Conservation (phyloP, 768 basidiomycete genomes). For the Mycena metata region DNA sequence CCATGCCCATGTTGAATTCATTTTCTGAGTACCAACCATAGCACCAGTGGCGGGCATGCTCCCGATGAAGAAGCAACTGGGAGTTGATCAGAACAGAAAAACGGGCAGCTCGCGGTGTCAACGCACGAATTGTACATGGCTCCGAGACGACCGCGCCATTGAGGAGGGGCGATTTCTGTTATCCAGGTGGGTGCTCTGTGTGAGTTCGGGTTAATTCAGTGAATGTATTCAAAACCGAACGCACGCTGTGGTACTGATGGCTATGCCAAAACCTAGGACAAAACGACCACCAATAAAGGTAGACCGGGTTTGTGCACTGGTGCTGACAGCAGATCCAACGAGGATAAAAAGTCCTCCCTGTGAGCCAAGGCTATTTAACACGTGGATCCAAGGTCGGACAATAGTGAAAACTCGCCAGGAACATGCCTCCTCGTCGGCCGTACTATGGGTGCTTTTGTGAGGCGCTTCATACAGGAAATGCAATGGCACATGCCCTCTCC, state of each 20-base stretch:
- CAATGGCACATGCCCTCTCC: conserved; percentile 33
- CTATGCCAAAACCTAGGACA: conserved; percentile 60
- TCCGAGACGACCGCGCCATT: conserved; percentile 53
- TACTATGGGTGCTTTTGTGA: conserved; percentile 19
- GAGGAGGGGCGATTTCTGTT: conserved; percentile 46
- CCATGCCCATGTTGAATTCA: conserved; percentile 69
- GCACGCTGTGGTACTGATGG: conserved; percentile 58
- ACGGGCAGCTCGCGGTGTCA: too few species aligned
- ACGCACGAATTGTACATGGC: conserved; percentile 64
- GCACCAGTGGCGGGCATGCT: conserved; percentile 43
- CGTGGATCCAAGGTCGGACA: conserved; percentile 24
- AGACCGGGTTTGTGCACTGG: conserved; percentile 44
- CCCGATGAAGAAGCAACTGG: conserved; percentile 40
- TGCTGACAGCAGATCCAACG: conserved; percentile 42
- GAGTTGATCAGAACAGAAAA: too few species aligned
- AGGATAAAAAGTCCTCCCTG: conserved; percentile 49
- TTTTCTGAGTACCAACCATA: conserved; percentile 57
- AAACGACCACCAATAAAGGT: conserved; percentile 46
- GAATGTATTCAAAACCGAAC: neutral
- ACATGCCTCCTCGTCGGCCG: conserved; percentile 44
- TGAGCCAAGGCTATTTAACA: neutral
- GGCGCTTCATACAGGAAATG: neutral
- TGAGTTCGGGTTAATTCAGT: neutral
- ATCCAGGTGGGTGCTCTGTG: conserved; percentile 61
- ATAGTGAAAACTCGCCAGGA: conserved; percentile 44